Base-by-base conservation (phyloP, 306 rosid species). In the Ormosia semicastrata region DNA sequence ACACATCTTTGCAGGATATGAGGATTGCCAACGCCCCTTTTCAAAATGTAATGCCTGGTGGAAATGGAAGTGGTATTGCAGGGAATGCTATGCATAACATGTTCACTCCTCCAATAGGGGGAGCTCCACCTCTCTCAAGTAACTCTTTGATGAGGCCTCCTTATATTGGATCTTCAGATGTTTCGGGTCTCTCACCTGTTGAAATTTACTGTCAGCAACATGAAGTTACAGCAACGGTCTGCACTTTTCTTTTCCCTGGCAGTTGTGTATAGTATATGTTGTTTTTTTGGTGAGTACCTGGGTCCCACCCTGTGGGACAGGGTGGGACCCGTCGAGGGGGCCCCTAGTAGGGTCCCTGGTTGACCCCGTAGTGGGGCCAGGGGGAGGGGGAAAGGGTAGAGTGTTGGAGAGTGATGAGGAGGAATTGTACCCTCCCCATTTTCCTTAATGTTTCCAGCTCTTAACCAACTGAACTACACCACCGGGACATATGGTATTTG, bases 171-270 rank as follows among this genome's bases (percentile, higher is more conserved):
- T 73, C 91, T 65, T 71, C 94, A 49, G 89, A 88, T 82, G 92
- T 83, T 78, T 36, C 91, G 11, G 78, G 86, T 79, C 89, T 93
- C 81, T 90, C 99, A 34, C 91, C 97, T 11, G 93, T 83, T 89
- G 97, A 92, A 89, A 83, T 78, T 81, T 96, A 96, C 83, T 77
- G 96, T 74, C 97, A 89, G 87, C 91, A 93, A 49, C 96, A 96
- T 73, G 99, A 96, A 92, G 97, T 96, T 81, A 89, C 94, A 67
- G 98, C 97, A 72, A 68, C 94, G 92, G 99, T 95, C 17, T 70
- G 97, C 87, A 58, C 63, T 86, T 77, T 66, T 57, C 10, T 66
- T n/a, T 47, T 3, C 24, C 47, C 40, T 44, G 17, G 69, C 46
- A 1, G 62, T 44, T 9, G 46, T 72, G 32, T 18, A 8, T 53